These are phyloP conservation scores for Pseudogymnoascus sp. DNA, from an alignment of 2,329 filamentous ascomycete genomes.

Conservation along the genomic window DNA sequence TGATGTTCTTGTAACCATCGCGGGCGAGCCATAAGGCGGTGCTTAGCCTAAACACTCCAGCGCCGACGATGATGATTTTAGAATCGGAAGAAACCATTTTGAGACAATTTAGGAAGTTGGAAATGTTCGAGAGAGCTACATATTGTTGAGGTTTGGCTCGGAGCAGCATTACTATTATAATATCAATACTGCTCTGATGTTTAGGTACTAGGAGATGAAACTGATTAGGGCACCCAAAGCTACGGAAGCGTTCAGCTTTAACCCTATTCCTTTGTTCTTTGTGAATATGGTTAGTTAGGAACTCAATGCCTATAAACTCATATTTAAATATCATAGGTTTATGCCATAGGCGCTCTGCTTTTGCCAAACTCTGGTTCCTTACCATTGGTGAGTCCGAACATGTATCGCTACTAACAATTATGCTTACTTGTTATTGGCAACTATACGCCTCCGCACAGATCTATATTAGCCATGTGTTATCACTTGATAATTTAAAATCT, in stretches of 20 bases:
- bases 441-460: slow-evolving; percentile 17
- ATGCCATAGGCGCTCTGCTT: slow-evolving; percentile 21
- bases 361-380: neutral
- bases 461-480: slow-evolving; percentile 18
- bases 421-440: slow-evolving; percentile 13
- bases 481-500: slow-evolving; percentile 22
- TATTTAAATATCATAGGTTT: slow-evolving; percentile 18
- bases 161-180: neutral
- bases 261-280: slow-evolving; percentile 18
- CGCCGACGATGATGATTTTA: slow-evolving; percentile 25
- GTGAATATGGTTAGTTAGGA: slow-evolving; percentile 19
- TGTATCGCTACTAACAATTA: slow-evolving; percentile 21
- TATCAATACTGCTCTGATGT: slow-evolving; percentile 10
- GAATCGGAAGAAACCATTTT: slow-evolving; percentile 10
- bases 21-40: slow-evolving; percentile 35
- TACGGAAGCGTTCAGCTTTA: neutral
- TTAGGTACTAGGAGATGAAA: slow-evolving; percentile 18
- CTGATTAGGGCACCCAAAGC: neutral
- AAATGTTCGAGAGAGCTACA: neutral
- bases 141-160: neutral
- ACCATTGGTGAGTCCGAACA: neutral
- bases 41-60: no score
- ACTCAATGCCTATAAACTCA: neutral
- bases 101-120: slow-evolving; percentile 3
- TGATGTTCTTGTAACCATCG: slow-evolving; percentile 40